phyloP scores from a whole-genome alignment of 371 early-diverging fungal genomes.

The Conidiobolus incongruus region DNA sequence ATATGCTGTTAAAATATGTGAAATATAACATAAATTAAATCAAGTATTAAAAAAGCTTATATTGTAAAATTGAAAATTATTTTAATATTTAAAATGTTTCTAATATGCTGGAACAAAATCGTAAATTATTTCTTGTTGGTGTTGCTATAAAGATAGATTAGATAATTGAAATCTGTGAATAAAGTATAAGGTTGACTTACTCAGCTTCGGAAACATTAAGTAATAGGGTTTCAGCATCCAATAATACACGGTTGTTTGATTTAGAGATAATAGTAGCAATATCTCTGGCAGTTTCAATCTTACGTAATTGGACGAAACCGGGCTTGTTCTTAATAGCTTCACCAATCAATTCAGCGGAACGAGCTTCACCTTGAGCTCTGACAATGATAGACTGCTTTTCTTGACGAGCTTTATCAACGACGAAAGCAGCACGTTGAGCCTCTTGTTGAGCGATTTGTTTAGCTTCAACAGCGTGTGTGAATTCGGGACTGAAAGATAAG shows the following conservation, averaged over 20 bases:
- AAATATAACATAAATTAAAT: too few relatives aligned
- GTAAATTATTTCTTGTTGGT: too few relatives aligned
- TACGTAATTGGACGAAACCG: slow-evolving; percentile 85
- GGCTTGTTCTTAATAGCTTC: slow-evolving; percentile 91
- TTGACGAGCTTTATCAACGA: slow-evolving; percentile 87
- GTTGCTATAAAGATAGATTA: too few relatives aligned
- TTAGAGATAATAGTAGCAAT: slow-evolving; percentile 69
- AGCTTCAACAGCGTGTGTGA: slow-evolving; percentile 90
- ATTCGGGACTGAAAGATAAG: slow-evolving; percentile 87
- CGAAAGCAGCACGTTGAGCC: slow-evolving; percentile 90
- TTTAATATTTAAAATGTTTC: too few relatives aligned
- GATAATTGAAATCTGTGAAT: too few relatives aligned
- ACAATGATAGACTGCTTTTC: slow-evolving; percentile 96
- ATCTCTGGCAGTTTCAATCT: slow-evolving; percentile 89
- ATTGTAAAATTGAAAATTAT: too few relatives aligned
- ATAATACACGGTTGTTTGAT: slow-evolving; percentile 72
- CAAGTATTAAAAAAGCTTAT: too few relatives aligned
- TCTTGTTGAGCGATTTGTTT: slow-evolving; percentile 99
- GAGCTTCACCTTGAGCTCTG: slow-evolving; percentile 91
- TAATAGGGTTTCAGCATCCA: slow-evolving; percentile 77
- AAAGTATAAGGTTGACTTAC: too few relatives aligned
- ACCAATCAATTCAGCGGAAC: slow-evolving; percentile 73
- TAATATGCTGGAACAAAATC: too few relatives aligned
- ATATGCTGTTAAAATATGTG: too few relatives aligned
- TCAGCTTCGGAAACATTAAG: slow-evolving; percentile 28